Percentiles rank a stretch among this genome's conserved stretches.
Conservation (phyloP, 495 filamentous ascomycete genomes). For the Lepidopterella palustris region DNA sequence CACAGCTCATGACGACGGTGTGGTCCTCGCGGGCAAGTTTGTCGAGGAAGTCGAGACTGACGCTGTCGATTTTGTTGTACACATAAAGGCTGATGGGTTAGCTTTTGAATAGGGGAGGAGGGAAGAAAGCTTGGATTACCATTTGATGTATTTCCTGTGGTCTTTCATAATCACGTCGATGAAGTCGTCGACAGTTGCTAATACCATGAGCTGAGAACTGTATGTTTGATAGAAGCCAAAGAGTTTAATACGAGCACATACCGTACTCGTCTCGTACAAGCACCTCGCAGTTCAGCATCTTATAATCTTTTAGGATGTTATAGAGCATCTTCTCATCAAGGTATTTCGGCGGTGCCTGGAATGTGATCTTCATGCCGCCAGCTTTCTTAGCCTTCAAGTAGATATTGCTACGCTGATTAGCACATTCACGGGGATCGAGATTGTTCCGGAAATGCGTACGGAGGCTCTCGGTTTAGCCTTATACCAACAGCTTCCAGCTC, state of each 20-base stretch:
- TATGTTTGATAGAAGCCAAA: background rate
- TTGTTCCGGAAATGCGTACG: background rate
- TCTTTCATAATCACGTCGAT: conserved; percentile 99
- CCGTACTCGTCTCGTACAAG: conserved; percentile 89
- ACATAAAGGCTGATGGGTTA: conserved; percentile 71
- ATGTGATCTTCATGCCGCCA: conserved; percentile 97
- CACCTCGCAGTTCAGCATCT: conserved; percentile 96
- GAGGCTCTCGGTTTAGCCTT: conserved; percentile 78
- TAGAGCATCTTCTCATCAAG: conserved; percentile 96
- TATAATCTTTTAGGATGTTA: conserved; percentile 96
- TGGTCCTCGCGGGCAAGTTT: conserved; percentile 84
- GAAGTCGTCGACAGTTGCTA: conserved; percentile 93
- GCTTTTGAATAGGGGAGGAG: background rate
- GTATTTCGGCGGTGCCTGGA: conserved; percentile 78
- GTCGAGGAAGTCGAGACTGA: conserved; percentile 90
- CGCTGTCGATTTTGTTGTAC: conserved; percentile 99
- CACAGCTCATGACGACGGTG: conserved; percentile 96
- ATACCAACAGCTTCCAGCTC: conserved; percentile 98
- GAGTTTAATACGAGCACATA: conserved; percentile 27
- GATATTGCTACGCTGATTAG: conserved; percentile 63
- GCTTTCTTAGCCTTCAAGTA: conserved; percentile 97
- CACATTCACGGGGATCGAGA: background rate
- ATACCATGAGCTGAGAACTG: background rate
- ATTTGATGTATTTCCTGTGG: conserved; percentile 94
- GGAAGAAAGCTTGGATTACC: conserved; percentile 36